Evolutionary conservation across 352 stramenopile genomes (phyloP).

Genomic region (Globisporangium sylvaticum): DNA sequence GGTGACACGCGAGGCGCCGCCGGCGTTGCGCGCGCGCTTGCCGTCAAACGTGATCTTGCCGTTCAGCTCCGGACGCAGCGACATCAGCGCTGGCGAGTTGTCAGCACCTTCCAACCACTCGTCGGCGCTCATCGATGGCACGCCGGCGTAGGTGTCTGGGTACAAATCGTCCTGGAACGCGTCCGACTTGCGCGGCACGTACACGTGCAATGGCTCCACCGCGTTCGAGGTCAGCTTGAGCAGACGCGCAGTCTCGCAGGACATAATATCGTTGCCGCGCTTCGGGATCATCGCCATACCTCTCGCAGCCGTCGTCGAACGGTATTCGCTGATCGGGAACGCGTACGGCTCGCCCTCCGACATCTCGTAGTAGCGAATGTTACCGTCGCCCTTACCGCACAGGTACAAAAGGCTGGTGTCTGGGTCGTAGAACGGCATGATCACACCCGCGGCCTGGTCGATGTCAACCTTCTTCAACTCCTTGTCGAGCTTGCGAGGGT

Average conservation of each 20-base stretch:
- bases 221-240: constrained; percentile 96
- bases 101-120: constrained; percentile 95
- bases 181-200: constrained; percentile 98
- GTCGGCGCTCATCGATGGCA: constrained; percentile 93
- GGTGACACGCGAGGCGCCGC: constrained; percentile 31
- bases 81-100: constrained; percentile 91
- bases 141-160: constrained; percentile 93
- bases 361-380: constrained; percentile 99
- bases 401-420: constrained; percentile 99
- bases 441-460: constrained; percentile 96
- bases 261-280: constrained; percentile 97
- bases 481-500: constrained; percentile 88
- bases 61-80: constrained; percentile 88
- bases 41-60: constrained; percentile 86
- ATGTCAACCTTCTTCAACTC: constrained; percentile 95
- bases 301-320: constrained; percentile 93
- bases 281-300: constrained; percentile 99
- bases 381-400: constrained; percentile 96
- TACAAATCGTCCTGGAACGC: constrained; percentile 99
- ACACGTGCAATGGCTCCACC: constrained; percentile 95
- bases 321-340: constrained; percentile 93
- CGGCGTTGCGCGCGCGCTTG: constrained; percentile 53
- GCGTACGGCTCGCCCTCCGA: constrained; percentile 93
- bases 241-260: constrained; percentile 94
- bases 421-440: constrained; percentile 99